Conservation (phyloP, 768 basidiomycete species). For the Rhodosporidiobolus sp. region DNA sequence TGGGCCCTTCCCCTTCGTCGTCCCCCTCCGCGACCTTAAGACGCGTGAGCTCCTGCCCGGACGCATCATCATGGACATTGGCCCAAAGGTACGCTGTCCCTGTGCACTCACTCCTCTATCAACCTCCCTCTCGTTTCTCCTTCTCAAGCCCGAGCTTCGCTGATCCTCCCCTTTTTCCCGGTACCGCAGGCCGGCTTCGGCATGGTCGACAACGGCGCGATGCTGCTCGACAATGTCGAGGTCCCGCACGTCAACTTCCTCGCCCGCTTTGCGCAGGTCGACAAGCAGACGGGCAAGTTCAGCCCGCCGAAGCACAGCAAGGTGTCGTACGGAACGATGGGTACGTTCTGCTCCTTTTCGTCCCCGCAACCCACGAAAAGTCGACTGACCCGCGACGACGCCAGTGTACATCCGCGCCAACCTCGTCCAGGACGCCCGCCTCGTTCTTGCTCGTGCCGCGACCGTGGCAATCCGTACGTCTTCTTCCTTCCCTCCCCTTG, state of each 20-base stretch:
- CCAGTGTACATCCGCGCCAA: constrained; percentile 12
- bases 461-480: constrained; percentile 43
- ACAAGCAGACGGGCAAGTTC: constrained; percentile 40
- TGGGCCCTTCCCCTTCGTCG: constrained; percentile 72
- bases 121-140: no score
- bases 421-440: constrained; percentile 43
- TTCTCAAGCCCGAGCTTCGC: no score
- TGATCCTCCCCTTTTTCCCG: background rate
- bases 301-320: constrained; percentile 37
- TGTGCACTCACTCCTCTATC: no score
- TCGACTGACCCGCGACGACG: background rate
- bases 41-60: constrained; percentile 61
- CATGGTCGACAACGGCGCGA: constrained; percentile 43
- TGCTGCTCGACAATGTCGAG: constrained; percentile 42
- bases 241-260: constrained; percentile 47
- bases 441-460: constrained; percentile 44
- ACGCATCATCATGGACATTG: constrained; percentile 68
- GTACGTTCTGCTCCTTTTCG: background rate
- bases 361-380: constrained; percentile 2
- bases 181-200: constrained; percentile 31
- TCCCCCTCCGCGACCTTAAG: constrained; percentile 67
- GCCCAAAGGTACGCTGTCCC: constrained; percentile 54
- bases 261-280: constrained; percentile 41
- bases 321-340: constrained; percentile 42
- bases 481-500: background rate